A percentile compares a stretch with the other conserved stretches of the same genome.
phyloP scores from a whole-genome alignment of 257 asterid species.

The Solanum sejunctum region DNA sequence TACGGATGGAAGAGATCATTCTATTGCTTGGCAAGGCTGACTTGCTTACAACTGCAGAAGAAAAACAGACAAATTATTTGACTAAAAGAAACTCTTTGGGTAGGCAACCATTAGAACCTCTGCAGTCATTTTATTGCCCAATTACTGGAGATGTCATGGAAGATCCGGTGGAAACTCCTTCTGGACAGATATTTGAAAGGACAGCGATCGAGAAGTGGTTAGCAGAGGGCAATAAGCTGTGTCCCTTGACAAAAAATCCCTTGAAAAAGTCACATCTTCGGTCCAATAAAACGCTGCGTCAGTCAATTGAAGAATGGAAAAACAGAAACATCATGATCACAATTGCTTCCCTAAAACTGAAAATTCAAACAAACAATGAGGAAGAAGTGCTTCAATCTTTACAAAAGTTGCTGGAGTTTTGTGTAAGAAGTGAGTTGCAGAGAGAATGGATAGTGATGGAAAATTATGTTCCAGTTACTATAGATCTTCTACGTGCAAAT shows the following conservation, averaged over 20 bases:
- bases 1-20: slow-evolving; percentile 30
- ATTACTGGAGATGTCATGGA: slow-evolving; percentile 28
- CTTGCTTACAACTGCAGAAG: slow-evolving; percentile 11
- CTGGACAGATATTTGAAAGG: slow-evolving; percentile 31
- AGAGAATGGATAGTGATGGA: slow-evolving; percentile 44
- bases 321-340: slow-evolving; percentile 27
- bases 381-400: slow-evolving; percentile 16
- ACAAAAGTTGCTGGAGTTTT: slow-evolving; percentile 9
- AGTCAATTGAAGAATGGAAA: slow-evolving; percentile 42
- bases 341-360: slow-evolving; percentile 29
- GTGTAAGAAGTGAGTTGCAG: slow-evolving; percentile 19
- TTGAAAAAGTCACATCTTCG: slow-evolving; percentile 13
- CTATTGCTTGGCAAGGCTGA: slow-evolving; percentile 27
- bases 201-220: slow-evolving; percentile 31
- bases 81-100: slow-evolving; percentile 28
- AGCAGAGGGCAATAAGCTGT: slow-evolving; percentile 13
- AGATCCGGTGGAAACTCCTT: slow-evolving; percentile 36
- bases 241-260: slow-evolving; percentile 30
- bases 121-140: slow-evolving; percentile 34
- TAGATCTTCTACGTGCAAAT: slow-evolving; percentile 14
- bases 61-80: slow-evolving; percentile 21
- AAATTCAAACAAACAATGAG: slow-evolving; percentile 13
- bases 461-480: slow-evolving; percentile 23
- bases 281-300: slow-evolving; percentile 27
- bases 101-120: slow-evolving; percentile 25